Evolutionary conservation across 192 early-diverging fungal genomes (phyloP).

Genomic region (Mortierella hygrophila): DNA sequence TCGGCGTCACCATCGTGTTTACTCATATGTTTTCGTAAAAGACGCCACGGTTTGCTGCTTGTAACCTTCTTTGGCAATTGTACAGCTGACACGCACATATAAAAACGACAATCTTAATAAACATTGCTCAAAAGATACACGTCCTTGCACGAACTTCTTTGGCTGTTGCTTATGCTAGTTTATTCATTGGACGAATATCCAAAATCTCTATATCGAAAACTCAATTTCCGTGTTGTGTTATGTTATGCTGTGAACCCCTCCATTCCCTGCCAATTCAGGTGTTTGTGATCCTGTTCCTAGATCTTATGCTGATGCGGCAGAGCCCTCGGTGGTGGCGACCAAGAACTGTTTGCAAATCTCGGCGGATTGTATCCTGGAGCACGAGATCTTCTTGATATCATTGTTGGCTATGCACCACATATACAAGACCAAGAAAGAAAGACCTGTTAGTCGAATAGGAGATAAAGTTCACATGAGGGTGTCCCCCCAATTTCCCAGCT

Average conservation of each 20-base stretch:
- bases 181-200: background rate
- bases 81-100: background rate
- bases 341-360: slow-evolving; percentile 56
- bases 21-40: slow-evolving; percentile 46
- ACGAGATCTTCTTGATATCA: slow-evolving; percentile 50
- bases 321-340: slow-evolving; percentile 41
- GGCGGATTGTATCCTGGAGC: slow-evolving; percentile 56
- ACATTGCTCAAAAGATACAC: too few species aligned
- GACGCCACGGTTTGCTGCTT: too few species aligned
- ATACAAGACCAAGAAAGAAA: background rate
- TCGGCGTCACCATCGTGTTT: slow-evolving; percentile 56
- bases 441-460: background rate
- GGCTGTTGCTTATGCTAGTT: too few species aligned
- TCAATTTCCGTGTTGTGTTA: background rate
- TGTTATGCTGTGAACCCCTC: background rate
- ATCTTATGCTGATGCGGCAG: slow-evolving; percentile 29
- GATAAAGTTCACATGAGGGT: too few species aligned
- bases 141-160: too few species aligned
- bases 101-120: background rate
- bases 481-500: too few species aligned
- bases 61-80: too few species aligned
- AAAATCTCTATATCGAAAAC: background rate
- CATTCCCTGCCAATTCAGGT: background rate
- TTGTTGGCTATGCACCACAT: slow-evolving; percentile 34
- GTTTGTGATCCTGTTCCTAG: background rate